Base-by-base conservation (phyloP, 805 yeast species). In the Candida awuae region DNA sequence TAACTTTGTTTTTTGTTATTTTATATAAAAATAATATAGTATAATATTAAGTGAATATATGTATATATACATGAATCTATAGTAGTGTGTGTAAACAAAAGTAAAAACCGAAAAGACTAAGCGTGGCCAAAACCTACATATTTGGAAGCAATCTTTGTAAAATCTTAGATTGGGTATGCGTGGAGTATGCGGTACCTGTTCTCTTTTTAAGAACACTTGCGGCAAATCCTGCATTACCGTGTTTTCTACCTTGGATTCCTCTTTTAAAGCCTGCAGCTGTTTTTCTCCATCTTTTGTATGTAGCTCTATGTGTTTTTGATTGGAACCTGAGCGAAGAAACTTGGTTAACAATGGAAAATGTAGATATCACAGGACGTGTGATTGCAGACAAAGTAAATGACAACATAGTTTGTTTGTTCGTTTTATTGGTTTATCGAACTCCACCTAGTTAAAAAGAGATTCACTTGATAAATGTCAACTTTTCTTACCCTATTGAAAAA, bases 141-240 rank as follows among this genome's bases (percentile, higher is more conserved):
- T 62, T 66, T 27, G 80, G 80, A 47, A 80, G 51, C 35, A 77
- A 59, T 52, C 71, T 76, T 52, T 66, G 70, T 46, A 80, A 55
- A 55, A 76, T 80, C 52, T 73, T 74, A 35, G 73, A 65, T 53
- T 81, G 86, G 18, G 68, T 63, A 18, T 67, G 64, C 22, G 62
- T 68, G 29, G 77, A 84, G 49, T 62, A 56, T 7, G 69, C 74
- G 49, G 70, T 80, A 22, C 76, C 81, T 48, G 77, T 73, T 60
- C 81, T 67, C 51, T 70, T 70, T 44, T 74, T 66, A 53, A 82
- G 62, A 19, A 73, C 67, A 37, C 78, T 69, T 29, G 73, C 65
- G 23, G 87, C 71, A 81, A 92, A 88, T 17, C 95, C 88, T 2
- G 87, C 84, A 54, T 88, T 88, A 36, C 97, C 96, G 58, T 88